phyloP scores from a whole-genome alignment of 192 early-diverging fungal genomes.

The Powellomyces hirtus region DNA sequence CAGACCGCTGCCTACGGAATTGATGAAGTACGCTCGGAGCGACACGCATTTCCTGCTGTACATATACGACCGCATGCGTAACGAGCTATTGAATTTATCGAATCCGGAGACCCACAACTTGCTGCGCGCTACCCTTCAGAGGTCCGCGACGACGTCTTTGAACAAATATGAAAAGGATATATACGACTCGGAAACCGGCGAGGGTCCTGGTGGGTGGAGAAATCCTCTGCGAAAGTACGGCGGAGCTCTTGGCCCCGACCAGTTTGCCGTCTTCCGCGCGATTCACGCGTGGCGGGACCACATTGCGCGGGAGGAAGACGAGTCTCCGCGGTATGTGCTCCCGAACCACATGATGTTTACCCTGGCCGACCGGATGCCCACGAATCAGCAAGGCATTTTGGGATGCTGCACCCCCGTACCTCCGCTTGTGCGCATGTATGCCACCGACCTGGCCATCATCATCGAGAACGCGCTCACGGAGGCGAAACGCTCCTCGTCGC shows the following conservation, averaged over 20 bases:
- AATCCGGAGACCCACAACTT: conserved; percentile 65
- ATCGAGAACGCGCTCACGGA: conserved; percentile 32
- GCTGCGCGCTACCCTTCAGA: conserved; percentile 56
- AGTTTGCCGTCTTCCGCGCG: conserved; percentile 79
- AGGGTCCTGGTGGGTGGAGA: conserved; percentile 79
- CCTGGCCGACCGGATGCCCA: conserved; percentile 72
- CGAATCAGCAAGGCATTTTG: conserved; percentile 62
- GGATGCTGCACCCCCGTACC: conserved; percentile 77
- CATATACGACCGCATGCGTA: conserved; percentile 90
- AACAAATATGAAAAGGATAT: conserved; percentile 74
- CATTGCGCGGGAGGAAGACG: conserved; percentile 89
- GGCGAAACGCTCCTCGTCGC: conserved; percentile 3
- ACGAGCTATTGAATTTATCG: conserved; percentile 69
- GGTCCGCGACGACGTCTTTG: conserved; percentile 70
- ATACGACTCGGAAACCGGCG: conserved; percentile 79
- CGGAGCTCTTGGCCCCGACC: conserved; percentile 40
- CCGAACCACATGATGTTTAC: conserved; percentile 88
- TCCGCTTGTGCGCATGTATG: conserved; percentile 81
- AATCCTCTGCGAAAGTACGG: conserved; percentile 62
- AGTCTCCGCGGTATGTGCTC: conserved; percentile 80
- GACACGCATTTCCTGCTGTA: conserved; percentile 97
- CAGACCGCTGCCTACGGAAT: conserved; percentile 88
- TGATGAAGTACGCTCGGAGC: conserved; percentile 86
- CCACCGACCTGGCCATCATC: conserved; percentile 63
- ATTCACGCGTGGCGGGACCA: conserved; percentile 93